Conservation (phyloP, 2,329 filamentous ascomycete species). For the Cryphonectria carpinicola region DNA sequence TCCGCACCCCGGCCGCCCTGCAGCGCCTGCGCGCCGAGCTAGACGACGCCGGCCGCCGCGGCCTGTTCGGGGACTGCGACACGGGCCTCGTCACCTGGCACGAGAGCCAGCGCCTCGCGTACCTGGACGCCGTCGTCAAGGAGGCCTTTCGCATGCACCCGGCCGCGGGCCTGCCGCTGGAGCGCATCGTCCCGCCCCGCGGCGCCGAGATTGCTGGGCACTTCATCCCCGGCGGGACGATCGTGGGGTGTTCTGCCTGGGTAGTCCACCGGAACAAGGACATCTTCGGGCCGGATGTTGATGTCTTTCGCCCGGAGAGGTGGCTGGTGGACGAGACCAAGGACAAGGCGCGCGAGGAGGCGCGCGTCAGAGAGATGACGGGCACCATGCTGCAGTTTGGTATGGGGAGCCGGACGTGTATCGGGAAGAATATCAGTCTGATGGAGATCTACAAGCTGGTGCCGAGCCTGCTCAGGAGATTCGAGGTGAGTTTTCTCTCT, state of each 20-base stretch:
- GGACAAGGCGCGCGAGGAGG: conserved; percentile 56
- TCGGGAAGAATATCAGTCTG: conserved; percentile 68
- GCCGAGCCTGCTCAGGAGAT: conserved; percentile 64
- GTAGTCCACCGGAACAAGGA: conserved; percentile 70
- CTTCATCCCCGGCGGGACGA: conserved; percentile 69
- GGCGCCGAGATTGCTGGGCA: conserved; percentile 67
- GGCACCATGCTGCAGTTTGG: conserved; percentile 75
- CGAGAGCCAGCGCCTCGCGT: conserved; percentile 69
- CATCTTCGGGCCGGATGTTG: conserved; percentile 69
- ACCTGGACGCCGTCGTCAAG: conserved; percentile 64
- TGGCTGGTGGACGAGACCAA: conserved; percentile 56
- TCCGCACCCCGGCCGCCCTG: conserved; percentile 32
- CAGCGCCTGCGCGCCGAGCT: conserved; percentile 40
- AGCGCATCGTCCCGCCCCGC: conserved; percentile 72
- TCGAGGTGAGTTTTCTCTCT: conserved; percentile 60
- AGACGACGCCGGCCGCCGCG: conserved; percentile 29
- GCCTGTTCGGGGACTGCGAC: conserved; percentile 33
- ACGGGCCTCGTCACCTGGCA: conserved; percentile 69
- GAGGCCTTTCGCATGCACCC: conserved; percentile 46
- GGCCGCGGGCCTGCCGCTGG: conserved; percentile 71
- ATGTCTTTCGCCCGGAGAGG: conserved; percentile 69
- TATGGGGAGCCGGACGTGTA: conserved; percentile 71
- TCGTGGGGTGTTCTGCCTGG: conserved; percentile 77
- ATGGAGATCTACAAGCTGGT: conserved; percentile 68
- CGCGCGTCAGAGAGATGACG: conserved; percentile 67